These are phyloP conservation scores for Clitopilus hobsonii DNA, from an alignment of 768 basidiomycete species.

Conservation along the genomic window DNA sequence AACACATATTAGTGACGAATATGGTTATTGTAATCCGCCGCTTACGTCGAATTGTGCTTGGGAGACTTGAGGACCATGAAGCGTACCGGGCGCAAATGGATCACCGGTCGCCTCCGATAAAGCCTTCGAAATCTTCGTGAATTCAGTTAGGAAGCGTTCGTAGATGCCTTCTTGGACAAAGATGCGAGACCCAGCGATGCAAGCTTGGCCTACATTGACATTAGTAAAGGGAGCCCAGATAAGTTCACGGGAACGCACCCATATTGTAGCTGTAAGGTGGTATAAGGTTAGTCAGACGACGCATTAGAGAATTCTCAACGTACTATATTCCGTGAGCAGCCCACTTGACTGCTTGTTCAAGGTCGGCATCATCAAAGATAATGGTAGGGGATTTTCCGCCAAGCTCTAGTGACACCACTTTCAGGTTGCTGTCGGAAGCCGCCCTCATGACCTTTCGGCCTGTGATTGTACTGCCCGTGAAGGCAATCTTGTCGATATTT, in stretches of 20 bases:
- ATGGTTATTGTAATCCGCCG: constrained; percentile 2
- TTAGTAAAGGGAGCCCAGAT: neutral
- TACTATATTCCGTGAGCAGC: constrained; percentile 68
- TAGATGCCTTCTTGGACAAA: constrained; percentile 79
- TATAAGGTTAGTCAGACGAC: neutral
- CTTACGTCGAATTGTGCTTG: constrained; percentile 62
- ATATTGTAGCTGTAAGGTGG: constrained; percentile 10
- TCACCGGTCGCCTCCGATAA: constrained; percentile 52
- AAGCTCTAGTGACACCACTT: constrained; percentile 77
- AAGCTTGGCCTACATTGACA: constrained; percentile 48
- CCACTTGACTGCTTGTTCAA: constrained; percentile 72
- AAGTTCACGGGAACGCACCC: constrained; percentile 19
- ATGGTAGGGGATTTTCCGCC: constrained; percentile 73
- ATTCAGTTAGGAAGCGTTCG: constrained; percentile 64
- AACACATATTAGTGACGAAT: neutral
- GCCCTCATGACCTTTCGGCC: constrained; percentile 79
- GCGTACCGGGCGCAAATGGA: constrained; percentile 50
- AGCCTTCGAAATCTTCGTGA: constrained; percentile 41
- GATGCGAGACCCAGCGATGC: constrained; percentile 78
- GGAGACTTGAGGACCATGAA: constrained; percentile 71
- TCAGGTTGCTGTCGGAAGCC: constrained; percentile 75
- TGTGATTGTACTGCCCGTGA: constrained; percentile 77
- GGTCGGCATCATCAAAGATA: constrained; percentile 67
- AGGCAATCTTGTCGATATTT: constrained; percentile 64
- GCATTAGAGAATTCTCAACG: neutral